Conservation (phyloP, 1,139 yeast genomes). For the Meyerozyma athensensis region DNA sequence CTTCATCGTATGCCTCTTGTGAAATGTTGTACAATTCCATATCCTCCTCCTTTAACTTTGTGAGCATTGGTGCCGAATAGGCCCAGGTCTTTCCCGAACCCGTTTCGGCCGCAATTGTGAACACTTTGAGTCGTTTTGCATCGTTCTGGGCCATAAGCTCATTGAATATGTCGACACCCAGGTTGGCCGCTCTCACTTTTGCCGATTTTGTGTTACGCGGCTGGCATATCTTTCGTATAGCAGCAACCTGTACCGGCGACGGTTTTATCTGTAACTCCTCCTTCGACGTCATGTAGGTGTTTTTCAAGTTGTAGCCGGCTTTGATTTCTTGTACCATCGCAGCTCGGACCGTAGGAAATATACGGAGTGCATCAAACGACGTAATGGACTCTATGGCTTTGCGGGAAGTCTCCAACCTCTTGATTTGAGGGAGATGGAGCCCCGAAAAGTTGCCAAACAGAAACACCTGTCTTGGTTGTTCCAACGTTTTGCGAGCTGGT, state of each 20-base stretch:
- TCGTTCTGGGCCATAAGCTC: conserved; percentile 30
- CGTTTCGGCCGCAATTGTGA: conserved; percentile 90
- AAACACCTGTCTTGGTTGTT: conserved; percentile 6
- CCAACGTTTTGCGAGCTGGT: conserved; percentile 1
- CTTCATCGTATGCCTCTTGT: conserved; percentile 25
- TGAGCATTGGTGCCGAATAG: conserved; percentile 70
- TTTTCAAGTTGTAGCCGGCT: conserved; percentile 39
- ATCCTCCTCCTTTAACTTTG: conserved; percentile 59
- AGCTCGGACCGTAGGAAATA: conserved; percentile 63
- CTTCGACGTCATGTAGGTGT: conserved; percentile 29
- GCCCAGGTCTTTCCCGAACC: conserved; percentile 97
- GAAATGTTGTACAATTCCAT: conserved; percentile 23
- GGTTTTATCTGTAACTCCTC: conserved; percentile 33
- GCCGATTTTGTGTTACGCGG: conserved; percentile 19
- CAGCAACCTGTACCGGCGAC: conserved; percentile 42
- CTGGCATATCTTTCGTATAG: conserved; percentile 40
- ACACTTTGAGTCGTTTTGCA: conserved; percentile 47
- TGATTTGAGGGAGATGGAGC: conserved; percentile 15
- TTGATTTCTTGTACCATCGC: conserved; percentile 59
- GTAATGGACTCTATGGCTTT: conserved; percentile 32
- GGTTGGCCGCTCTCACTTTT: conserved; percentile 9
- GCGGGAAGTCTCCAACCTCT: conserved; percentile 15
- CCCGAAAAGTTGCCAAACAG: conserved; percentile 19
- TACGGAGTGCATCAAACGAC: conserved; percentile 58
- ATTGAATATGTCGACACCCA: conserved; percentile 15